Conservation (phyloP, 2,329 filamentous ascomycete species). For the Mycosphaerelloides madeirae region DNA sequence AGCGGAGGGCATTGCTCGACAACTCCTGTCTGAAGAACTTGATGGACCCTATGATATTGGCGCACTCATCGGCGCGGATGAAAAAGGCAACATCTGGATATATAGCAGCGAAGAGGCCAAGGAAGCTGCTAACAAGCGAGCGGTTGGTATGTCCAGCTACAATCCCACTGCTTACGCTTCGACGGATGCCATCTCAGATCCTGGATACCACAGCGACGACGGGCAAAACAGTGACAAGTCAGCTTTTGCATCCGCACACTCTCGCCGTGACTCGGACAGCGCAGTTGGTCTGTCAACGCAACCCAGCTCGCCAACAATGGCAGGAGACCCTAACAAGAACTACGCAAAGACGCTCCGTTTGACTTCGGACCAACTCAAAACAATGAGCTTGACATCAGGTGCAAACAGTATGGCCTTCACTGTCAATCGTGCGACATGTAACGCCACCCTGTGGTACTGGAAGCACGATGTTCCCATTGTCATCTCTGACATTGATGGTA, state of each 20-base stretch:
- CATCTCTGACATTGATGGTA: conserved; percentile 97
- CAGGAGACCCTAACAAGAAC: conserved; percentile 70
- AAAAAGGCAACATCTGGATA: conserved; percentile 97
- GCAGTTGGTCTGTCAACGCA: conserved; percentile 63
- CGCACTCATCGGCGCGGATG: conserved; percentile 88
- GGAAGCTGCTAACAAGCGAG: conserved; percentile 69
- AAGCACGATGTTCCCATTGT: conserved; percentile 86
- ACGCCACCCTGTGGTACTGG: conserved; percentile 92
- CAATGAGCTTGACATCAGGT: conserved; percentile 74
- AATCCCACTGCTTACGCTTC: conserved; percentile 51
- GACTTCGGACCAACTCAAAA: conserved; percentile 92
- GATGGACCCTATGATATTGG: conserved; percentile 96
- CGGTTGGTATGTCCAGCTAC: conserved; percentile 45
- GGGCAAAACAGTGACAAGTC: conserved; percentile 51
- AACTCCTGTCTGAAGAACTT: conserved; percentile 86
- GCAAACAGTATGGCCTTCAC: conserved; percentile 93
- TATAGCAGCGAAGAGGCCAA: conserved; percentile 98
- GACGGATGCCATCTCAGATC: conserved; percentile 83
- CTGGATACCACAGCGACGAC: conserved; percentile 91
- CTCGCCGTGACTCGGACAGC: conserved; percentile 63
- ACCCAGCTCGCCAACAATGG: conserved; percentile 47
- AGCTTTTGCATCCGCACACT: conserved; percentile 44
- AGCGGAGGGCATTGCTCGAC: conserved; percentile 88
- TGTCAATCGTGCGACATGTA: conserved; percentile 89
- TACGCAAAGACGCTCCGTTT: conserved; percentile 95